Percentiles rank a stretch among this genome's conserved stretches.
phyloP scores from a whole-genome alignment of 2,329 filamentous ascomycete genomes.

The Ophiobolus disseminans region DNA sequence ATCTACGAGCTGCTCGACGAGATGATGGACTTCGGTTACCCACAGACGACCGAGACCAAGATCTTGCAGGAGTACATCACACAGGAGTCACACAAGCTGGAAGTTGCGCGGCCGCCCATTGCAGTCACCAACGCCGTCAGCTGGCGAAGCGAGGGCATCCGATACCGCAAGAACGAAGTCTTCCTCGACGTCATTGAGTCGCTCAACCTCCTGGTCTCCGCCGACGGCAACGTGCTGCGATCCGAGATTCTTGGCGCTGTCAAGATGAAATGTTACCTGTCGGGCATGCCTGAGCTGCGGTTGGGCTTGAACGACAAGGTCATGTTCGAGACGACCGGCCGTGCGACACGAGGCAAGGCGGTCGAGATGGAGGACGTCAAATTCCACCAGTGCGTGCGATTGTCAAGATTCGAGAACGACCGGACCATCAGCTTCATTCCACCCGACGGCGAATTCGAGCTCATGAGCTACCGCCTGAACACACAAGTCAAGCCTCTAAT shows the following conservation, averaged over 20 bases:
- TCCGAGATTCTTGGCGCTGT: constrained; percentile 96
- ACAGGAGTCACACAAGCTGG: constrained; percentile 97
- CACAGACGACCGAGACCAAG: constrained; percentile 97
- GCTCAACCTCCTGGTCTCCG: constrained; percentile 91
- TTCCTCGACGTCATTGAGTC: constrained; percentile 98
- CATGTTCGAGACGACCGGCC: constrained; percentile 98
- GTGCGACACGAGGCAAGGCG: constrained; percentile 91
- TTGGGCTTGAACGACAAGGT: constrained; percentile 97
- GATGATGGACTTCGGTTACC: constrained; percentile 99
- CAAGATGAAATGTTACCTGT: constrained; percentile 99
- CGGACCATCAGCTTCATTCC: constrained; percentile 98
- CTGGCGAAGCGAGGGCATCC: constrained; percentile 96
- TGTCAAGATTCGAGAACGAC: constrained; percentile 97
- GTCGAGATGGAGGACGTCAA: constrained; percentile 99
- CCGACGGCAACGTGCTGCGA: constrained; percentile 91
- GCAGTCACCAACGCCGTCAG: constrained; percentile 98
- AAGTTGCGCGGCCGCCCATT: constrained; percentile 93
- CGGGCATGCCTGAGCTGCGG: constrained; percentile 95
- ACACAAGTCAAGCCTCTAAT: constrained; percentile 98
- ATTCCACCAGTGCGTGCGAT: constrained; percentile 96
- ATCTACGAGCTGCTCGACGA: constrained; percentile 99
- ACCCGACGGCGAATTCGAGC: constrained; percentile 96
- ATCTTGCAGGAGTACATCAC: constrained; percentile 99
- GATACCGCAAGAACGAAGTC: constrained; percentile 99
- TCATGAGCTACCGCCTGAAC: constrained; percentile 99